Percentiles rank a stretch among this genome's conserved stretches.
These are phyloP conservation scores for Euptelea pleiosperma DNA, from an alignment of 164 flowering plant genomes.

Conservation along the genomic window DNA sequence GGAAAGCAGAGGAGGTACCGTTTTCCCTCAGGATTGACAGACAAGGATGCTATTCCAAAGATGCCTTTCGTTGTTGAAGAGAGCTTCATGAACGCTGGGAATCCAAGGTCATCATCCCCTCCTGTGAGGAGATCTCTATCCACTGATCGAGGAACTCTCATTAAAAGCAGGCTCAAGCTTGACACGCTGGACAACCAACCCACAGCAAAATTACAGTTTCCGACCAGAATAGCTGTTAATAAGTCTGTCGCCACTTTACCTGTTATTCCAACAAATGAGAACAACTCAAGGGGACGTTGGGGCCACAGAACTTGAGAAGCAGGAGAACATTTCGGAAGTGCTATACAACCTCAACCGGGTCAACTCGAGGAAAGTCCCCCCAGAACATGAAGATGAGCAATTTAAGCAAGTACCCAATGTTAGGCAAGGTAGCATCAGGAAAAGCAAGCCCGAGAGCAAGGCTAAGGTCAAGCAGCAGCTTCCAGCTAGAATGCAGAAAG, in stretches of 20 bases:
- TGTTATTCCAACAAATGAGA: conserved; percentile 24
- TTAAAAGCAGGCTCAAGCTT: conserved; percentile 41
- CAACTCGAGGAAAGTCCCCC: conserved; percentile 31
- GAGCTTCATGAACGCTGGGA: conserved; percentile 27
- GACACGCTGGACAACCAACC: conserved; percentile 46
- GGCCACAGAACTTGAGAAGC: conserved; percentile 34
- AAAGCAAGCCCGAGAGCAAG: conserved; percentile 50
- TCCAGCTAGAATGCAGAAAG: conserved; percentile 38
- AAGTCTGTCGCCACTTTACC: conserved; percentile 41
- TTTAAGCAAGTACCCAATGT: conserved; percentile 55
- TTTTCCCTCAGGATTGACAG: conserved; percentile 44
- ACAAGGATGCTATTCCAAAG: conserved; percentile 51
- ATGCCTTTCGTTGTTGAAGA: conserved; percentile 44
- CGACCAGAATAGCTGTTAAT: conserved; percentile 42
- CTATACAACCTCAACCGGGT: conserved; percentile 32
- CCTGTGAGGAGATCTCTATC: conserved; percentile 77
- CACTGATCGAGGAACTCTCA: conserved; percentile 56
- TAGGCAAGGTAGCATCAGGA: conserved; percentile 67
- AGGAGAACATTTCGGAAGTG: conserved; percentile 38
- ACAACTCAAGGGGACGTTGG: conserved; percentile 13
- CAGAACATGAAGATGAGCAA: conserved; percentile 60
- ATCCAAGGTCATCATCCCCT: conserved; percentile 67
- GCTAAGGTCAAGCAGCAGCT: conserved; percentile 43
- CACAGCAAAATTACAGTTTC: conserved; percentile 36
- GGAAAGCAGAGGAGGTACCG: conserved; percentile 71